These are phyloP conservation scores for Tuber magnatum DNA, from an alignment of 495 filamentous ascomycete species.

Conservation along the genomic window DNA sequence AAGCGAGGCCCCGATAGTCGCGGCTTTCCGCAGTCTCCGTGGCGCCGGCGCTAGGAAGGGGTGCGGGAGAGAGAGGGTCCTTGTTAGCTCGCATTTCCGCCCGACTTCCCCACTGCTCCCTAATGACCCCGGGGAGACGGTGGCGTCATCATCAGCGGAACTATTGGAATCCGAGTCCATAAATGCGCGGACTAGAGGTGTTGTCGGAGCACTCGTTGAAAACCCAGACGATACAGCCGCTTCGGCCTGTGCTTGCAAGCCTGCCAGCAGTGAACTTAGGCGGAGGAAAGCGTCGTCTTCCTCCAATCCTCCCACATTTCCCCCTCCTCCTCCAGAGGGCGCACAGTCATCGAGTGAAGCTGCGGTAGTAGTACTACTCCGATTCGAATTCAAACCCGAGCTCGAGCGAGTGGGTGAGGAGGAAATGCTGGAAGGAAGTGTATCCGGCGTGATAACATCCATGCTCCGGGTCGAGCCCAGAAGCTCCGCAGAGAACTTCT, in stretches of 20 bases:
- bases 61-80: background rate
- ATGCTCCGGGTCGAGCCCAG: slow-evolving; percentile 10
- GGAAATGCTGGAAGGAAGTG: slow-evolving; percentile 16
- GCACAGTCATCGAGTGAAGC: background rate
- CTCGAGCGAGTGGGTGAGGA: background rate
- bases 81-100: background rate
- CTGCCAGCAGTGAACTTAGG: slow-evolving; percentile 36
- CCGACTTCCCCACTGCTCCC: background rate
- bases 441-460: slow-evolving; percentile 35
- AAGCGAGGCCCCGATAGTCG: background rate
- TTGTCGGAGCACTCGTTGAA: slow-evolving; percentile 14
- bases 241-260: slow-evolving; percentile 38
- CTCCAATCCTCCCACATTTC: slow-evolving; percentile 18
- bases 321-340: background rate
- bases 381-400: slow-evolving; percentile 4
- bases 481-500: background rate
- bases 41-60: slow-evolving; percentile 2
- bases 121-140: background rate
- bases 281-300: slow-evolving; percentile 39
- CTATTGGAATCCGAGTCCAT: slow-evolving; percentile 9
- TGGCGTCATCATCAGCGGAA: background rate
- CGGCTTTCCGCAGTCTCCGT: background rate
- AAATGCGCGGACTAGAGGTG: slow-evolving; percentile 13
- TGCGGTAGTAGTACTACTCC: background rate
- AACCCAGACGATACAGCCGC: slow-evolving; percentile 31